Base-by-base conservation (phyloP, 257 asterid species). In the Solanum rostratum region DNA sequence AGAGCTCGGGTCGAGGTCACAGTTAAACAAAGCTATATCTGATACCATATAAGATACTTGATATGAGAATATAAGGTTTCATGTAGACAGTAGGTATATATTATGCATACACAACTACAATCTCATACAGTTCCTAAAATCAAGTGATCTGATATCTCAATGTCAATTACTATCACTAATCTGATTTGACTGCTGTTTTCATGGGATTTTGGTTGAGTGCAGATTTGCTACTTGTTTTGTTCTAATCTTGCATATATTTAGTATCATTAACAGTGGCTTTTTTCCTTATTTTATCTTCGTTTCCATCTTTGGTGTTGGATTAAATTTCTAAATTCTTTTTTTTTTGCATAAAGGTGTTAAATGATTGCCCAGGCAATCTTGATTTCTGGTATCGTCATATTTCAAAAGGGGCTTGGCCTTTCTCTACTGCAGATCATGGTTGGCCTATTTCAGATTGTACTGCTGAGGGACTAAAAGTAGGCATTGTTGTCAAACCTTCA, bases 401-500 rank as follows among this genome's bases (percentile, higher is more conserved):
- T 88, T 96, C 99, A 59, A 96, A 96, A 93, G 99, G 99, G 33
- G 99, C 98, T 86, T 96, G 98, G 99, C 98, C 99, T 69, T 96
- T 96, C 88, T 96, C 98, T 63, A 93, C 96, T 29, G 93, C 93
- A 83, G 98, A 96, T 87, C 99, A 96, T 86, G 98, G 99, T 85
- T 96, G 99, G 98, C 97, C 98, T 55, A 95, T 96, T 83, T 96
- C 99, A 33, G 98, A 96, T 91, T 96, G 99, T 92, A 92, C 99
- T 22, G 96, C 98, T 2, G 99, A 96, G 92, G 98, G 99, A 85
- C 88, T 95, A 83, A 96, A 95, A 88, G 99, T 93, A 93, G 85
- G 49, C 52, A 15, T 8, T 69, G 37, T 69, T 69, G 27, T 69
- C 19, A 37, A 69, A 69, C 79, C 52, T 69, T 69, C 7, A 37